Conservation (phyloP, 2,329 filamentous ascomycete species). For the Verticillium isaacii region DNA sequence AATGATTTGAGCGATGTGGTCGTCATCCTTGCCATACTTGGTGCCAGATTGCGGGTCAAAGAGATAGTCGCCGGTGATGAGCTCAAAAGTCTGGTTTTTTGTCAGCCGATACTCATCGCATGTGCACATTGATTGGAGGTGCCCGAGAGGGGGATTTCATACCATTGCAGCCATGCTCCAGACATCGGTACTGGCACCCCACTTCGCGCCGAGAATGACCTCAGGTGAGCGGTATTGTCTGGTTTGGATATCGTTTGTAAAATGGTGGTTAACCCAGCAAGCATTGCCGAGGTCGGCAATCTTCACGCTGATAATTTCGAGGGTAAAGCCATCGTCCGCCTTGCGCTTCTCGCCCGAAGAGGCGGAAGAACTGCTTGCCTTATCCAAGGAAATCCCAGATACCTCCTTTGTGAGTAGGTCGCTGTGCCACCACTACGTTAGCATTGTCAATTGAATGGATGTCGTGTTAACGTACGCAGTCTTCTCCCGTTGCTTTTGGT, state of each 20-base stretch:
- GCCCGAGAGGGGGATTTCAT: conserved; percentile 25
- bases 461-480: conserved; percentile 66
- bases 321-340: conserved; percentile 49
- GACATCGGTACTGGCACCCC: conserved; percentile 98
- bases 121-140: not conserved
- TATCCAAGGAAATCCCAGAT: conserved; percentile 90
- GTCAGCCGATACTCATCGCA: not conserved
- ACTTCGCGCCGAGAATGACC: conserved; percentile 93
- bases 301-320: conserved; percentile 92
- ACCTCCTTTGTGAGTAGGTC: conserved; percentile 90
- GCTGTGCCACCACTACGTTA: conserved; percentile 35
- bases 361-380: conserved; percentile 48
- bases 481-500: conserved; percentile 83
- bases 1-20: conserved; percentile 98
- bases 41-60: conserved; percentile 98
- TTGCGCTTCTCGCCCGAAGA: conserved; percentile 57
- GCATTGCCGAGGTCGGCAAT: conserved; percentile 98
- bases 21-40: conserved; percentile 98
- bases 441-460: not conserved
- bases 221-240: conserved; percentile 95
- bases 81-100: conserved; percentile 77
- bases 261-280: conserved; percentile 98
- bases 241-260: conserved; percentile 98
- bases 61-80: conserved; percentile 97
- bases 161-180: conserved; percentile 99